Conservation (phyloP, 148 eudicot species). For the Arbutus unedo region DNA sequence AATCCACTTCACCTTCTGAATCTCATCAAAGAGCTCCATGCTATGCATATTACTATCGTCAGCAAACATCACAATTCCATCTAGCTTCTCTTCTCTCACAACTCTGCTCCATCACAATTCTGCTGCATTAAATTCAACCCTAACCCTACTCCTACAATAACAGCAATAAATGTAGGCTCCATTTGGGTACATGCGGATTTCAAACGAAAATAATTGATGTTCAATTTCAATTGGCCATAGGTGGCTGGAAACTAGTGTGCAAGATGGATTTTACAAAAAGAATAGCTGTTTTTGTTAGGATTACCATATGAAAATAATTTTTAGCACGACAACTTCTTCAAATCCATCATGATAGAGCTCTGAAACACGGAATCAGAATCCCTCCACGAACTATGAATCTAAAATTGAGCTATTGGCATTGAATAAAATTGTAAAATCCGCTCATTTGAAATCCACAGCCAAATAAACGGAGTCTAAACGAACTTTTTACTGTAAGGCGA, state of each 20-base stretch:
- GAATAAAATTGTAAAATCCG: neutral
- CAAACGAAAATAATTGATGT: neutral
- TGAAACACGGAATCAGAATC: neutral
- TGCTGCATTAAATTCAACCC: conserved; percentile 16
- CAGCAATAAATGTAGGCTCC: neutral
- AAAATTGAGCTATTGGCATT: neutral
- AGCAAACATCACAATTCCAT: conserved; percentile 89
- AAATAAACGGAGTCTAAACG: neutral
- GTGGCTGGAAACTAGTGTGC: no score
- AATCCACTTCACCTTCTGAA: conserved; percentile 71
- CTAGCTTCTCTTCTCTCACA: conserved; percentile 69
- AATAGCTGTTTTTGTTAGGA: no score
- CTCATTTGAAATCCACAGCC: neutral
- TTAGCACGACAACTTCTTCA: neutral
- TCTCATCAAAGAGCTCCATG: conserved; percentile 92
- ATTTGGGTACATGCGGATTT: neutral
- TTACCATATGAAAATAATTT: neutral
- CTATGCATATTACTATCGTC: conserved; percentile 99
- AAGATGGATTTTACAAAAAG: no score
- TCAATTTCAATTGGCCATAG: neutral
- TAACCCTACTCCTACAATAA: conserved; percentile 4
- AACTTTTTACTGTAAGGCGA: neutral
- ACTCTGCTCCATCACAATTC: conserved; percentile 45
- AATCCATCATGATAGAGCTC: neutral
- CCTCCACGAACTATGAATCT: neutral